These are phyloP conservation scores for Rosa chinensis DNA, from an alignment of 306 rosid species.

Conservation along the genomic window DNA sequence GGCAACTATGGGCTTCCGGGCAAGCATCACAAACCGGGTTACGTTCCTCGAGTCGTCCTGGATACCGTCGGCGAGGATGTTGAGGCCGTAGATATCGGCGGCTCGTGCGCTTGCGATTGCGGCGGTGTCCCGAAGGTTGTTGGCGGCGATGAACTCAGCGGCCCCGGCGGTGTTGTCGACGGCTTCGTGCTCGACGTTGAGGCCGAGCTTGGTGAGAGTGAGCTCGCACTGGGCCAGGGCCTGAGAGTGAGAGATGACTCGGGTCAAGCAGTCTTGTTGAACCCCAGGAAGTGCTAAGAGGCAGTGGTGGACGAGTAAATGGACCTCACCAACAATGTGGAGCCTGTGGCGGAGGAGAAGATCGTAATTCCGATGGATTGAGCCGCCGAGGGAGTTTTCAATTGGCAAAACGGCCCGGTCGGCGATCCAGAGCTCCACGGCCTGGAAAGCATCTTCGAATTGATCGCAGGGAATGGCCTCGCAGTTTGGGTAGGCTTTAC, in stretches of 20 bases:
- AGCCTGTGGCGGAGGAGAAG: slow-evolving; percentile 97
- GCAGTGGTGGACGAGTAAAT: slow-evolving; percentile 91
- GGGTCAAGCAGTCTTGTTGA: slow-evolving; percentile 64
- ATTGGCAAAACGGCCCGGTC: slow-evolving; percentile 90
- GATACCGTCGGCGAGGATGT: slow-evolving; percentile 72
- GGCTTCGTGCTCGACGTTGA: slow-evolving; percentile 86
- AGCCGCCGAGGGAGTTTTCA: slow-evolving; percentile 94
- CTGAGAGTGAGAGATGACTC: slow-evolving; percentile 93
- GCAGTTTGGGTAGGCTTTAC: slow-evolving; percentile 86
- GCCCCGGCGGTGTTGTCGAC: slow-evolving; percentile 97
- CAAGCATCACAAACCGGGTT: slow-evolving; percentile 88
- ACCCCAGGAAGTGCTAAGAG: slow-evolving; percentile 83
- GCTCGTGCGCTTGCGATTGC: slow-evolving; percentile 91
- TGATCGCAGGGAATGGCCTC: slow-evolving; percentile 98
- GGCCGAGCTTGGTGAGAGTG: slow-evolving; percentile 73
- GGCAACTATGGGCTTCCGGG: slow-evolving; percentile 86
- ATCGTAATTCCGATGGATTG: slow-evolving; percentile 92
- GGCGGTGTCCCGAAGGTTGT: slow-evolving; percentile 73
- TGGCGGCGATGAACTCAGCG: slow-evolving; percentile 66
- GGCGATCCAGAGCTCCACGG: slow-evolving; percentile 97
- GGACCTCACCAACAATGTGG: slow-evolving; percentile 97
- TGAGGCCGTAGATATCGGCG: slow-evolving; percentile 70
- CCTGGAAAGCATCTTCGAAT: slow-evolving; percentile 92
- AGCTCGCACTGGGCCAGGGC: slow-evolving; percentile 89
- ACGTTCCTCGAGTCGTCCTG: slow-evolving; percentile 94